Percentiles rank a stretch among this genome's conserved stretches.
These are phyloP conservation scores for Coemansia sp. DNA, from an alignment of 192 early-diverging fungal genomes.

Conservation along the genomic window DNA sequence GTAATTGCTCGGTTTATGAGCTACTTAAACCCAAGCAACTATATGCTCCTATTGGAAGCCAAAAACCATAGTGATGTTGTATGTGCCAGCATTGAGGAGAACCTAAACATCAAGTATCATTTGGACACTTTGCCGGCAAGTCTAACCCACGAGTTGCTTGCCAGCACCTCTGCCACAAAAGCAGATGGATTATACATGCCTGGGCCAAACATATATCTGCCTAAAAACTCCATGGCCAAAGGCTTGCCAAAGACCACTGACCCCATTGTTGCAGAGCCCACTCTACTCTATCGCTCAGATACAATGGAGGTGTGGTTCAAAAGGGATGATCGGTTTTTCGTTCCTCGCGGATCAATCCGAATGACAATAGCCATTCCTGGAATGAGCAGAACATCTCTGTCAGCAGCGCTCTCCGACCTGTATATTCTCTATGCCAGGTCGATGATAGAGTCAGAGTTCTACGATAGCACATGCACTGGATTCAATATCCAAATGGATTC, in stretches of 20 bases:
- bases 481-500: conserved; percentile 67
- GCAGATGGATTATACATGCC: conserved; percentile 60
- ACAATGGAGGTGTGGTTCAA: conserved; percentile 79
- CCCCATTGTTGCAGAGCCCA: conserved; percentile 13
- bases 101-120: not conserved
- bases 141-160: not conserved
- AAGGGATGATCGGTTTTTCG: conserved; percentile 83
- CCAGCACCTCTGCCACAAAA: not conserved
- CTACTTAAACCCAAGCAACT: not conserved
- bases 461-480: too few species aligned
- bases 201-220: conserved; percentile 71
- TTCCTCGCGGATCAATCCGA: conserved; percentile 76
- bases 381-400: too few species aligned
- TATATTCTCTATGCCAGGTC: conserved; percentile 67
- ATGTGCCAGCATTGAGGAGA: not conserved
- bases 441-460: too few species aligned
- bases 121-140: not conserved
- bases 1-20: not conserved
- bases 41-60: not conserved
- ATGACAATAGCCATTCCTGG: too few species aligned
- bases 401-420: too few species aligned
- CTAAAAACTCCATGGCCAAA: too few species aligned
- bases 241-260: too few species aligned
- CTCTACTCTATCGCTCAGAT: conserved; percentile 14
- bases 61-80: not conserved